Base-by-base conservation (phyloP, 2,329 filamentous ascomycete genomes). In the Zymoseptoria crescenta region DNA sequence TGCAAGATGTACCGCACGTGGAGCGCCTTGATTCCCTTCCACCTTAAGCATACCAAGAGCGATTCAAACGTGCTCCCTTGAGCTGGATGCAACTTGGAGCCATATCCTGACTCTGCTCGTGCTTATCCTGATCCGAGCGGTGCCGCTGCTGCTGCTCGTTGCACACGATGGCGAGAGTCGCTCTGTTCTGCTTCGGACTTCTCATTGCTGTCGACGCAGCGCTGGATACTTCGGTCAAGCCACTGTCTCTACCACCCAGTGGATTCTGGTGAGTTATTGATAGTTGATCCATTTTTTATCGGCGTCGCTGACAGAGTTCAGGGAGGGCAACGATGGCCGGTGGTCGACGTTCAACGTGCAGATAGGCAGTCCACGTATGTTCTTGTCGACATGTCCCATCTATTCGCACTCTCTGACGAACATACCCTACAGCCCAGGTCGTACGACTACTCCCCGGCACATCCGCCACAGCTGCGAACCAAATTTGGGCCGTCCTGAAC, bases 381-480 rank as follows among this genome's bases (percentile, higher is more conserved):
- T 45, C 10, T 2, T 45, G 4, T 13, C 13, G 13, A 49, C 8
- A 21, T n/a, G n/a, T n/a, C n/a, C n/a, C n/a, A n/a, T n/a, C n/a
- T n/a, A n/a, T n/a, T n/a, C n/a, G n/a, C n/a, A n/a, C n/a, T n/a
- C n/a, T n/a, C 24, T 27, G n/a, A 55, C 27, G 19, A 9, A 7
- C 28, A 45, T 45, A 2, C 1, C 16, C 16, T 9, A 50, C 20
- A 59, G 59, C 30, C 20, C 61, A 61, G 52, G 19, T 54, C 1
- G 59, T 69, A 7, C 61, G 64, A 28, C 56, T 70, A 6, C 51
- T 69, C 6, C 67, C 68, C 3, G 60, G 62, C 3, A 69, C 67
- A 0, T 66, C 63, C 2, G 65, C 67, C 1, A 59, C 56, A 13
- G 62, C 63, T 7, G 62, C 60, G 2, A 64, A 61, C 53, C 51